Evolutionary conservation across 108 stramenopile species (phyloP), one percentile per base, ranked within the genome.

Genomic region (Pseudonitzschia delicatissima): DNA sequence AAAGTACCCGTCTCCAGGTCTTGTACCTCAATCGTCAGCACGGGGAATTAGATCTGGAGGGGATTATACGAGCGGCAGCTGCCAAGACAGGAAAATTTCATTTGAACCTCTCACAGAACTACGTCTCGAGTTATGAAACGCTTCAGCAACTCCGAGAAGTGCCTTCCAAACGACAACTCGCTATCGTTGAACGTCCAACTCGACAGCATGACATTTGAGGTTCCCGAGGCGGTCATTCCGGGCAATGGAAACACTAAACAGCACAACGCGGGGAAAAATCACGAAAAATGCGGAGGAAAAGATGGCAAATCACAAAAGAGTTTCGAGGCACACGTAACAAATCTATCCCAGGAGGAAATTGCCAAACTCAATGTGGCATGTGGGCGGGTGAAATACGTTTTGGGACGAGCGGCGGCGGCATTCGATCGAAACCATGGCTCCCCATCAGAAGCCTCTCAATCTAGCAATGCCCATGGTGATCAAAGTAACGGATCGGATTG

Each of bases 1-100:
- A n/a, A 7, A 9, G 11, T 33, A 27, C 23, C 29, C 29, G n/a
- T 0, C 28, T 55, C n/a, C 29, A 33, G 0, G 0, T 55, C 8
- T 17, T 55, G 2, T 55, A 55, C 32, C 32, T 55, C 29, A 55
- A 55, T 27, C 53, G 53, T 12, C 53, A 55, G 32, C 53, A 27
- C 0, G 53, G 53, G 31, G 53, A 55, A 33, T 33, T 55, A 27
- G 53, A 55, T 33, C 20, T 55, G 9, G 1, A 15, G 4, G 32
- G 53, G 9, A 55, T 55, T 3, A 8, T 55, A 2, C n/a, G 18
- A n/a, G 53, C 53, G 3, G 53, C 53, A 3, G 29, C 26, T n/a
- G 51, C 21, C 23, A 42, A 13, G 15, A 42, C 40, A 42, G 13
- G 15, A 42, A 42, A 13, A 15, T 21, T 55, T 27, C 31, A 33